These are phyloP conservation scores for Hondaea fermentalgiana DNA, from an alignment of 108 stramenopile species.

Conservation along the genomic window DNA sequence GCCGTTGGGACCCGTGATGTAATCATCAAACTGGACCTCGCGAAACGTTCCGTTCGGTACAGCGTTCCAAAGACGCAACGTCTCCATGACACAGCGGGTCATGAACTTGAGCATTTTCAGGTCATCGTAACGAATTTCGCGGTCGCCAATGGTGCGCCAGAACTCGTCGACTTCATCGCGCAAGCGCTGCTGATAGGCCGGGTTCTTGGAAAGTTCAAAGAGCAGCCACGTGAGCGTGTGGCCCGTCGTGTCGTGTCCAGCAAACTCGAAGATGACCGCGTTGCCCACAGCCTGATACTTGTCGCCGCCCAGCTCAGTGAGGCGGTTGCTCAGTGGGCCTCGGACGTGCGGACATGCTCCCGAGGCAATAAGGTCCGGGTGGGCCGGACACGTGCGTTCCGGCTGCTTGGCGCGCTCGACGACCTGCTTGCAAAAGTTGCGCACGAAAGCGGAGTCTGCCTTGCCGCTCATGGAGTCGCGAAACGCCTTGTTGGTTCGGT, in stretches of 20 bases:
- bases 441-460: neutral
- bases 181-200: neutral
- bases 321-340: neutral
- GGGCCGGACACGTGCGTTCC: neutral
- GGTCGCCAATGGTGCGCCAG: neutral
- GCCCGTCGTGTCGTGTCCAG: slow-evolving; percentile 5
- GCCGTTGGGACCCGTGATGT: neutral
- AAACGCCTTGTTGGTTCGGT: neutral
- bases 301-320: neutral
- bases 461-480: neutral
- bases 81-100: slow-evolving; percentile 11
- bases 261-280: neutral
- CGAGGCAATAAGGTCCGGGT: neutral
- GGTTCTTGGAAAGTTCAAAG: neutral
- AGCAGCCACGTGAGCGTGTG: slow-evolving; percentile 7
- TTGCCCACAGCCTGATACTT: neutral
- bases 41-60: slow-evolving; percentile 2
- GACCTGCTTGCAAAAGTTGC: neutral
- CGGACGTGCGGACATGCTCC: neutral
- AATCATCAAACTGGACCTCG: neutral
- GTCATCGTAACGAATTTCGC: neutral
- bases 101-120: neutral
- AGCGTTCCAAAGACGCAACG: neutral
- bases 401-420: neutral
- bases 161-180: neutral